These are phyloP conservation scores for Cystobasidium tubakii DNA, from an alignment of 768 basidiomycete species.

Conservation along the genomic window DNA sequence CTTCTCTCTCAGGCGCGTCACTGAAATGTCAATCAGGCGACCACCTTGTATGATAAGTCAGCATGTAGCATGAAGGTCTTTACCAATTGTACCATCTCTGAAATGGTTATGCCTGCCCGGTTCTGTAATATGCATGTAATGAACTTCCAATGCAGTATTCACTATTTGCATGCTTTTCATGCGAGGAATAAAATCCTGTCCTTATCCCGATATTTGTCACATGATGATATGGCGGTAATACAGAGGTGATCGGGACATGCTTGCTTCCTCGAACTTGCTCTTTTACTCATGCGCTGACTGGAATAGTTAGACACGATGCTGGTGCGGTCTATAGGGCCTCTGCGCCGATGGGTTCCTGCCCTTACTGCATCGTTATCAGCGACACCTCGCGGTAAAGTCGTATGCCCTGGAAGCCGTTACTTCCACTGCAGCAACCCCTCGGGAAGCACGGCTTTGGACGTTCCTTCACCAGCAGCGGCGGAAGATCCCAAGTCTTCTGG, in stretches of 20 bases:
- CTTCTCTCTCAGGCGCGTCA: neutral
- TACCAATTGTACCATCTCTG: no score
- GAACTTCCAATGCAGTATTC: no score
- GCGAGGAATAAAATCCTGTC: neutral
- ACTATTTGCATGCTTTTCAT: no score
- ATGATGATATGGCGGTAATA: no score
- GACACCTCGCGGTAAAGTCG: no score
- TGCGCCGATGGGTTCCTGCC: no score
- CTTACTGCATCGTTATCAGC: no score
- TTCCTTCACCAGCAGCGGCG: neutral
- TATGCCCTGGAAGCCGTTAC: no score
- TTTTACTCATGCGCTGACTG: neutral
- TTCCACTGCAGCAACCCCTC: neutral
- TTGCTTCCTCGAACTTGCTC: neutral
- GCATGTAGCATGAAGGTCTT: neutral
- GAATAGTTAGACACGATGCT: neutral
- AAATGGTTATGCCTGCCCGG: no score
- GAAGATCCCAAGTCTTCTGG: neutral
- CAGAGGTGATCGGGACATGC: constrained; percentile 6
- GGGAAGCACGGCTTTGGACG: neutral
- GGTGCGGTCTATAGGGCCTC: neutral
- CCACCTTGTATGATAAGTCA: neutral
- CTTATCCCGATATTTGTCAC: constrained; percentile 5
- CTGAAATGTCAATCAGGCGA: neutral
- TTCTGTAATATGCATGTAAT: no score